These are phyloP conservation scores for Cornus florida DNA, from an alignment of 148 eudicot genomes.

Conservation along the genomic window DNA sequence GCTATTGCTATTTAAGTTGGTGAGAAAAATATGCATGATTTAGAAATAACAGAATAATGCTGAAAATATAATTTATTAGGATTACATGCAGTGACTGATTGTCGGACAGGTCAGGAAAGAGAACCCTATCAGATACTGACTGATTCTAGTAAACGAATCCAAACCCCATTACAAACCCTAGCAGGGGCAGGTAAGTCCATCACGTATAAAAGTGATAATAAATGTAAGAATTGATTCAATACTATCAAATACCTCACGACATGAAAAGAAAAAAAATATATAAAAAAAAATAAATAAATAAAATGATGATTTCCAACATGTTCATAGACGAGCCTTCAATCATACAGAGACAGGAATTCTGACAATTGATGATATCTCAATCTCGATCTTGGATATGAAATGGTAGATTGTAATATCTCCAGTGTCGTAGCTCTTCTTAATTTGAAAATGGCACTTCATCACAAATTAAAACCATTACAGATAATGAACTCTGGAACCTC, in stretches of 20 bases:
- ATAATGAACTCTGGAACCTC: background rate
- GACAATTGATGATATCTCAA: background rate
- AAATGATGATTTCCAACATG: background rate
- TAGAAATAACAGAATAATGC: background rate
- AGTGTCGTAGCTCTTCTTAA: background rate
- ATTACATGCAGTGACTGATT: slow-evolving; percentile 4
- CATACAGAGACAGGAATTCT: background rate
- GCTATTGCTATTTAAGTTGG: background rate
- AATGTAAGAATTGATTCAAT: background rate
- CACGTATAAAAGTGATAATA: too few relatives aligned
- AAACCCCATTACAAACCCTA: background rate
- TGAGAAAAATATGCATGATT: background rate
- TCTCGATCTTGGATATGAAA: background rate
- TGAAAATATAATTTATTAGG: slow-evolving; percentile 7
- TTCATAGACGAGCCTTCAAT: slow-evolving; percentile 12
- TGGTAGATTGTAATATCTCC: background rate
- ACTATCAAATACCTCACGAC: background rate
- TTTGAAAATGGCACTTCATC: background rate
- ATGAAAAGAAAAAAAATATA: too few relatives aligned
- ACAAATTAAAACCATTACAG: background rate
- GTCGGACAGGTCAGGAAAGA: background rate
- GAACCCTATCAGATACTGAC: background rate
- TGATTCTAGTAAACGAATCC: background rate
- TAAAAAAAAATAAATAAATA: background rate
- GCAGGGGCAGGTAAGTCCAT: too few relatives aligned